Evolutionary conservation across 768 basidiomycete species (phyloP).

Genomic region (Lactarius sp.): DNA sequence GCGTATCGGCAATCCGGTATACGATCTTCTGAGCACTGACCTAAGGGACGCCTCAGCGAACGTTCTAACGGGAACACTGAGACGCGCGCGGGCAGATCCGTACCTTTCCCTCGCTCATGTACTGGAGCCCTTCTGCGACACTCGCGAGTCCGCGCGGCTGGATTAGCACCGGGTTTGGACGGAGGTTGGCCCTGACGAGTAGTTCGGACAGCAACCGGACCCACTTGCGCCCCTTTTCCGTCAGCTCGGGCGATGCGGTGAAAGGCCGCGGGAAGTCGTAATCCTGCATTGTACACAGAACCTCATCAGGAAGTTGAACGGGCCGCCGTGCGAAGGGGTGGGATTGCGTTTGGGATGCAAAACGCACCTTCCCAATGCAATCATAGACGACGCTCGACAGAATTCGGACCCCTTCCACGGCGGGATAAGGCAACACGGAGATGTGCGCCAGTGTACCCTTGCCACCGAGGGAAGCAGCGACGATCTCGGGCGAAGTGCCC

Average conservation of each 20-base stretch:
- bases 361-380: slow-evolving; percentile 13
- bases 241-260: slow-evolving; percentile 7
- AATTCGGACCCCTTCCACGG: slow-evolving; percentile 1
- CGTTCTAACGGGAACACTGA: too few species aligned
- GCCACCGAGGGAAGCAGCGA: neutral
- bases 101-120: slow-evolving; percentile 24
- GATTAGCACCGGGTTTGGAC: slow-evolving; percentile 15
- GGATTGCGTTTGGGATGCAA: too few species aligned
- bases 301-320: neutral
- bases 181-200: slow-evolving; percentile 10
- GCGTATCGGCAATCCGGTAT: slow-evolving; percentile 19
- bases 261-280: slow-evolving; percentile 7
- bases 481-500: neutral
- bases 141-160: slow-evolving; percentile 20
- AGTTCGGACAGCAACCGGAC: slow-evolving; percentile 10
- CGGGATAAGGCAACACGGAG: neutral
- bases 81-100: neutral
- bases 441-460: slow-evolving; percentile 4
- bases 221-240: neutral
- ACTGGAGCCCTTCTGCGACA: slow-evolving; percentile 16
- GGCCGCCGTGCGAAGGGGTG: neutral
- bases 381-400: neutral
- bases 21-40: slow-evolving; percentile 21
- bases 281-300: neutral
- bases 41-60: neutral